These are phyloP conservation scores for Chenopodium berlandieri DNA, from an alignment of 148 eudicot genomes.

Conservation along the genomic window DNA sequence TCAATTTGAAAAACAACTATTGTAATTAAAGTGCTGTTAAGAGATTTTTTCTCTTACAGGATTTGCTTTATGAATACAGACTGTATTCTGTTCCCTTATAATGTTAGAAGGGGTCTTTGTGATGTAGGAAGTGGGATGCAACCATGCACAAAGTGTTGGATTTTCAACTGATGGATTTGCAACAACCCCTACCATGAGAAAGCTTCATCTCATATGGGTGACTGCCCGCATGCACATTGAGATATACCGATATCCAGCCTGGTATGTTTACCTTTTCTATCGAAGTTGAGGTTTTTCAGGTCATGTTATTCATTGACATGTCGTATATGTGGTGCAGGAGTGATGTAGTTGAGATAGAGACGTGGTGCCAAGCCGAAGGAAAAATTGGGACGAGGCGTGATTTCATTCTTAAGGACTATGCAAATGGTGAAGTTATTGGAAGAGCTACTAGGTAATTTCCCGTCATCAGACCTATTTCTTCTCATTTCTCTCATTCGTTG, in stretches of 20 bases:
- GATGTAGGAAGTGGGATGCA: constrained; percentile 92
- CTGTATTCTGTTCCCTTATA: background rate
- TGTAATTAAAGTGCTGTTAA: background rate
- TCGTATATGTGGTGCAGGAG: constrained; percentile 48
- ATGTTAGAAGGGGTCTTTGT: constrained; percentile 15
- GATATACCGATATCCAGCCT: constrained; percentile 84
- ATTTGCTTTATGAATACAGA: background rate
- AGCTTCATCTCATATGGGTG: constrained; percentile 93
- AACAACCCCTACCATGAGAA: constrained; percentile 89
- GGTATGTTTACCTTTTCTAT: constrained; percentile 38
- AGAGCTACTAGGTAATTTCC: constrained; percentile 78
- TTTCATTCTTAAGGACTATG: constrained; percentile 77
- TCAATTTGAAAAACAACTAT: background rate
- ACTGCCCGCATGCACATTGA: constrained; percentile 99
- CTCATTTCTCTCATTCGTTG: background rate
- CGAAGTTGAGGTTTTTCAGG: background rate
- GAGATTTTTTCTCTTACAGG: background rate
- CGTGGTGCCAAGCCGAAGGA: constrained; percentile 98
- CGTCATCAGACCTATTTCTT: background rate
- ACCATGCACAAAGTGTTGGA: constrained; percentile 94
- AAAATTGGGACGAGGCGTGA: constrained; percentile 93
- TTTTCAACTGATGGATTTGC: constrained; percentile 98
- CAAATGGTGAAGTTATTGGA: constrained; percentile 84
- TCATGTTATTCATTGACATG: constrained; percentile 16
- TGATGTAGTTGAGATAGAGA: constrained; percentile 94